These are phyloP conservation scores for Martensiomyces pterosporus DNA, from an alignment of 192 early-diverging fungal species.

Conservation along the genomic window DNA sequence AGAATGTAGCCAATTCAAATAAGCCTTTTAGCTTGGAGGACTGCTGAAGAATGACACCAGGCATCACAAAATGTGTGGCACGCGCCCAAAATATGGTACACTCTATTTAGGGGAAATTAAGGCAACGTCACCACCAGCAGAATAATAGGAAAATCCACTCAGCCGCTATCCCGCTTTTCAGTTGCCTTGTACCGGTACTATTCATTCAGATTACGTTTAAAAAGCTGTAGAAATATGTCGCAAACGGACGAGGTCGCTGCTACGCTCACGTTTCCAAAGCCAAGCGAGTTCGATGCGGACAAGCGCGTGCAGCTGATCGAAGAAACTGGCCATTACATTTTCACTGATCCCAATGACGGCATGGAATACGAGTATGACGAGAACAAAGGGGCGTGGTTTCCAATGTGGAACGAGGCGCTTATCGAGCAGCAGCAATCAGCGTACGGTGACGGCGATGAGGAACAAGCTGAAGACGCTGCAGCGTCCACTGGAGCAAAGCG, in stretches of 20 bases:
- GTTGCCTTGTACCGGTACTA: too few relatives aligned
- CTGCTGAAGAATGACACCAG: too few relatives aligned
- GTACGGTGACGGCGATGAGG: constrained; percentile 16
- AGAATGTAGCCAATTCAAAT: too few relatives aligned
- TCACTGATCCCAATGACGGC: constrained; percentile 66
- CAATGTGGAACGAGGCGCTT: constrained; percentile 56
- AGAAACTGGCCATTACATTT: constrained; percentile 74
- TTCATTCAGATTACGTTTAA: too few relatives aligned
- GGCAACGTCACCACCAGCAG: too few relatives aligned
- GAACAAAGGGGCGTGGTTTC: constrained; percentile 83
- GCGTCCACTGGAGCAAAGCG: constrained; percentile 39
- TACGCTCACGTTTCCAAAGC: constrained; percentile 32
- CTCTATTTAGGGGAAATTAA: too few relatives aligned
- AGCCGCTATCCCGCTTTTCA: too few relatives aligned
- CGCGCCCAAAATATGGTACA: too few relatives aligned
- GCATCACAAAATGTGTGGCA: too few relatives aligned
- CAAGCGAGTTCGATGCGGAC: constrained; percentile 51
- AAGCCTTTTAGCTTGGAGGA: too few relatives aligned
- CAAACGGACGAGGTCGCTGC: neutral
- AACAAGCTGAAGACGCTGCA: constrained; percentile 1
- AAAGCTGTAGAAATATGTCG: neutral
- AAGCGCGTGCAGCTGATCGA: constrained; percentile 59
- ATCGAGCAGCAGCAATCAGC: constrained; percentile 46
- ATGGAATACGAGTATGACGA: constrained; percentile 83
- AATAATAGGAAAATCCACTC: too few relatives aligned